These are phyloP conservation scores for Verticillium nubilum DNA, from an alignment of 2,329 filamentous ascomycete genomes.

Conservation along the genomic window DNA sequence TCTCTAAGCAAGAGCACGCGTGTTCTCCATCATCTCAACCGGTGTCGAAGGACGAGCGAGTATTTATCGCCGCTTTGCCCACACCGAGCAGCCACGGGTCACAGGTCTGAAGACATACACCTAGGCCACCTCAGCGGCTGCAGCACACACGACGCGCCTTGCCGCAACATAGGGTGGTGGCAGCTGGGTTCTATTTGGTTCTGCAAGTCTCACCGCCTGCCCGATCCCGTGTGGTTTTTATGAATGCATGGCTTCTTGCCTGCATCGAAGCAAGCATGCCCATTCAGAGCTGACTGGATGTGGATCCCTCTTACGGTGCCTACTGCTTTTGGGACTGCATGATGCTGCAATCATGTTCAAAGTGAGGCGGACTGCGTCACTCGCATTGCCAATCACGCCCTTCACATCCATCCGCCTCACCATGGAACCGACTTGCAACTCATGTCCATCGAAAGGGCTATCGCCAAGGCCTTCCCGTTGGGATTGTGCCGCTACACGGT, in stretches of 20 bases:
- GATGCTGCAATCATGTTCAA: constrained; percentile 10
- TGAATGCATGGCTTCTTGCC: not conserved
- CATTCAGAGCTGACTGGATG: not conserved
- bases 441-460: not conserved
- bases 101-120: not conserved
- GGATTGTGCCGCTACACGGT: not conserved
- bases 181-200: not conserved
- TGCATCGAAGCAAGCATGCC: not conserved
- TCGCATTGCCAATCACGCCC: constrained; percentile 10
- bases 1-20: constrained; percentile 1
- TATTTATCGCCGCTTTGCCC: constrained; percentile 12
- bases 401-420: constrained; percentile 1
- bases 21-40: not conserved
- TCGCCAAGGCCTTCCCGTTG: not conserved
- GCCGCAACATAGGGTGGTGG: not conserved
- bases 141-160: not conserved
- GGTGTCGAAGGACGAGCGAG: not conserved
- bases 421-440: constrained; percentile 1
- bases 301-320: not conserved
- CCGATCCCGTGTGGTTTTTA: not conserved
- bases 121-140: not conserved
- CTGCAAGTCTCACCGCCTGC: not conserved
- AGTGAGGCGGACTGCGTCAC: constrained; percentile 13
- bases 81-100: not conserved
- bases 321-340: constrained; percentile 6